A percentile compares a stretch with the other conserved stretches of the same genome.
These are phyloP conservation scores for Blastomyces parvus DNA, from an alignment of 2,329 filamentous ascomycete species.

Conservation along the genomic window DNA sequence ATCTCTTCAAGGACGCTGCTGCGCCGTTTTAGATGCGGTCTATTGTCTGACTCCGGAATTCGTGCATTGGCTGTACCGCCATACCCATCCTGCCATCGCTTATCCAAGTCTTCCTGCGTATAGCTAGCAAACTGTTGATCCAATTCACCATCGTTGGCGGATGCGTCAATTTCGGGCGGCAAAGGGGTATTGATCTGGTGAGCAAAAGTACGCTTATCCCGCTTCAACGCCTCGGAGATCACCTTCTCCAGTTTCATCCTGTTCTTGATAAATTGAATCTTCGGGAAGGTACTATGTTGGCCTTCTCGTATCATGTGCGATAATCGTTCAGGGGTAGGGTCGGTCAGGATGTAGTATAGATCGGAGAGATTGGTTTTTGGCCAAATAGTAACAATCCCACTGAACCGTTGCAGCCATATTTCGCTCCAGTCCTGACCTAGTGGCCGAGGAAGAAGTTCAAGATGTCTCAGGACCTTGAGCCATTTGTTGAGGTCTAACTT, in stretches of 20 bases:
- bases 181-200: conserved; percentile 2
- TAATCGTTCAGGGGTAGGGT: conserved; percentile 65
- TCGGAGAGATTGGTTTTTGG: conserved; percentile 70
- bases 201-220: conserved; percentile 19
- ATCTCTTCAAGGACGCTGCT: conserved; percentile 36
- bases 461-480: conserved; percentile 85
- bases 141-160: background rate
- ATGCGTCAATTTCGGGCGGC: conserved; percentile 2
- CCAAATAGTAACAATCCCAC: conserved; percentile 93
- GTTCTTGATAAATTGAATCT: conserved; percentile 84
- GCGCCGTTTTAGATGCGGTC: conserved; percentile 20
- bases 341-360: conserved; percentile 75
- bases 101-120: background rate
- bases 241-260: conserved; percentile 70
- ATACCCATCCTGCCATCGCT: background rate
- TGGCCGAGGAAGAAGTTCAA: conserved; percentile 82
- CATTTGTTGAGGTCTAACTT: conserved; percentile 97
- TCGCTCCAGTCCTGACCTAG: conserved; percentile 95
- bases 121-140: background rate
- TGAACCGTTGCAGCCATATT: conserved; percentile 91
- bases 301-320: conserved; percentile 85
- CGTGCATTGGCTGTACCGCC: conserved; percentile 16
- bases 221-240: conserved; percentile 47
- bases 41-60: conserved; percentile 18
- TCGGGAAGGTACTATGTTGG: conserved; percentile 80